Evolutionary conservation across 2,329 filamentous ascomycete genomes (phyloP).

Genomic region (Alternaria incomplexa): DNA sequence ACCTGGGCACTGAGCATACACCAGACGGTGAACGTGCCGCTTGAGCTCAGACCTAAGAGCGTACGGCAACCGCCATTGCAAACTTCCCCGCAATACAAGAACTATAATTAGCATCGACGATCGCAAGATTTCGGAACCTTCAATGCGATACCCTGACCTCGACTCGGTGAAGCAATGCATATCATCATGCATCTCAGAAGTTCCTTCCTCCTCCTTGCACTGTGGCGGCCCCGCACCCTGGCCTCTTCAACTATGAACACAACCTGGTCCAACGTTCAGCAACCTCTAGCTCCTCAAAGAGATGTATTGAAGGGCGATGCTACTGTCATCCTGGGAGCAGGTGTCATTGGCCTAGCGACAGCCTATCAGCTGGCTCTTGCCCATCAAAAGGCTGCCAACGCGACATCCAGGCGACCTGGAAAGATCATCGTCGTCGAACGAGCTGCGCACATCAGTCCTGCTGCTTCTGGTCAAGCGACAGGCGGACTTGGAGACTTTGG

Average conservation of each 20-base stretch:
- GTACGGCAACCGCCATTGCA: not conserved
- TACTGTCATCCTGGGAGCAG: not conserved
- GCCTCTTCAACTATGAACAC: not conserved
- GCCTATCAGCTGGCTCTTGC: not conserved
- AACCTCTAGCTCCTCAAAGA: not conserved
- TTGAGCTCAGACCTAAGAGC: not conserved
- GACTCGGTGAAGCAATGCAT: rapidly evolving
- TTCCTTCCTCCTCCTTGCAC: not conserved
- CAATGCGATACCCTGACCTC: not conserved
- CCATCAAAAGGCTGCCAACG: not conserved
- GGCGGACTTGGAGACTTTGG: not conserved
- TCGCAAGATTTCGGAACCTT: rapidly evolving
- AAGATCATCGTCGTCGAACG: not conserved
- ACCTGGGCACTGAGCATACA: not conserved
- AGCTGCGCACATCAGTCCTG: not conserved
- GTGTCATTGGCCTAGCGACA: not conserved
- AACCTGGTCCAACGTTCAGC: not conserved
- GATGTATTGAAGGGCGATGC: not conserved
- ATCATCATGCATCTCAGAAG: not conserved
- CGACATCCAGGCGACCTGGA: not conserved
- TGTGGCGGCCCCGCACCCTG: not conserved
- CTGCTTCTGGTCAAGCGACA: not conserved
- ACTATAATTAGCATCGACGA: not conserved
- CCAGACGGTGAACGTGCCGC: not conserved
- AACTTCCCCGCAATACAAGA: rapidly evolving